A percentile compares a stretch with the other conserved stretches of the same genome.
Conservation (phyloP, 2,329 filamentous ascomycete genomes). For the Aspergillus quadricinctus region DNA sequence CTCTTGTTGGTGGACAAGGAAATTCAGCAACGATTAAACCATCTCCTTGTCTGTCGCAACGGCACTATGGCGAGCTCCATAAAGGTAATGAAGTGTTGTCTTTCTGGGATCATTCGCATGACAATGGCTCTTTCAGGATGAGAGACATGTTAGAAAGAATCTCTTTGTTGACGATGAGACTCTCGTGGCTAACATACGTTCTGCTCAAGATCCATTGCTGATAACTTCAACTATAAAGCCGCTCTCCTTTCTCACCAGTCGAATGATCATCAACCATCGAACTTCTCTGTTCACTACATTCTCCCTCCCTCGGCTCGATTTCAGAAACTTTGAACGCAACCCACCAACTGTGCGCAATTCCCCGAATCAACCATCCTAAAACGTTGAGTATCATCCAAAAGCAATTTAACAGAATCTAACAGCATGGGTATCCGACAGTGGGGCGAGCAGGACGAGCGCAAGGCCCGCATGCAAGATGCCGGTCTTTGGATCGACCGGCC, state of each 20-base stretch:
- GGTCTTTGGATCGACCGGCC: not conserved
- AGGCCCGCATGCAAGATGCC: not conserved
- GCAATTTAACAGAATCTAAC: not conserved
- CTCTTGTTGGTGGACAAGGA: not conserved
- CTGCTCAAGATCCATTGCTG: not conserved
- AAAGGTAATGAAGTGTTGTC: not conserved
- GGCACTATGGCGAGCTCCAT: not conserved
- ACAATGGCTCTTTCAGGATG: not conserved
- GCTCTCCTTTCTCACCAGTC: not conserved
- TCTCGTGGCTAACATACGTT: not conserved
- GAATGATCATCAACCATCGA: not conserved
- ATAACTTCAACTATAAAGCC: not conserved
- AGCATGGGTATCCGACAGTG: not conserved
- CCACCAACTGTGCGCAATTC: not conserved
- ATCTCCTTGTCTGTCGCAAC: not conserved
- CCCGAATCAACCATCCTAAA: not conserved
- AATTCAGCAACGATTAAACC: not conserved
- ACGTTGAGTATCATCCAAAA: not conserved
- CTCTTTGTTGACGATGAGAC: not conserved
- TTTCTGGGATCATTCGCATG: not conserved
- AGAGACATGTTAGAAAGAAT: not conserved
- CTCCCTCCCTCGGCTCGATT: not conserved
- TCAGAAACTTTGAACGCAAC: not conserved
- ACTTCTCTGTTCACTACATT: not conserved
- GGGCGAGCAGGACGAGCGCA: not conserved